Percentiles rank a stretch among this genome's conserved stretches.
These are phyloP conservation scores for Exserohilum turcica DNA, from an alignment of 2,329 filamentous ascomycete species.

Conservation along the genomic window DNA sequence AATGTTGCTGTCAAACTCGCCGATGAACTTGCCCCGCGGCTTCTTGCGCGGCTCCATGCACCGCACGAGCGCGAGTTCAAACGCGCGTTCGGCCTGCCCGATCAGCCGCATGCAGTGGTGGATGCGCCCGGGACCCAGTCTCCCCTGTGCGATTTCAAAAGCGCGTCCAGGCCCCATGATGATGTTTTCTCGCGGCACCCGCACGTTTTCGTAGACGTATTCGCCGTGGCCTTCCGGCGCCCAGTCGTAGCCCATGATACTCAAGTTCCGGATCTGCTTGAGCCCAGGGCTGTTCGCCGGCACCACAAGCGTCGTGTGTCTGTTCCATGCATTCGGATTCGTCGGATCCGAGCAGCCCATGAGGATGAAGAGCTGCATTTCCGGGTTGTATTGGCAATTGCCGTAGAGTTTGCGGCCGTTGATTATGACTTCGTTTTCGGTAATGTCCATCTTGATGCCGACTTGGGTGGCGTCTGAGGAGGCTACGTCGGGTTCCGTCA, in stretches of 20 bases:
- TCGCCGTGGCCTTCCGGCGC: conserved; percentile 52
- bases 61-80: conserved; percentile 49
- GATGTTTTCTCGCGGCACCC: conserved; percentile 50
- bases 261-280: conserved; percentile 48
- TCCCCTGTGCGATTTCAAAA: conserved; percentile 52
- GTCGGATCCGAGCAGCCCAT: conserved; percentile 50
- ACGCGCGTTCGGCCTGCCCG: conserved; percentile 52
- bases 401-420: conserved; percentile 52
- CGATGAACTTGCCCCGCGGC: conserved; percentile 49
- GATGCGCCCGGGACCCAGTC: conserved; percentile 50
- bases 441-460: conserved; percentile 44
- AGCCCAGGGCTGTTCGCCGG: conserved; percentile 48
- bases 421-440: conserved; percentile 48
- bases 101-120: conserved; percentile 53
- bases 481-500: conserved; percentile 59
- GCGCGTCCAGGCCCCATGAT: conserved; percentile 50
- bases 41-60: conserved; percentile 48
- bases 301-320: conserved; percentile 50
- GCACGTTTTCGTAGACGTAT: conserved; percentile 50
- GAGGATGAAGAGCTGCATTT: conserved; percentile 44
- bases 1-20: conserved; percentile 51
- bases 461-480: conserved; percentile 59
- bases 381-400: conserved; percentile 48
- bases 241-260: conserved; percentile 52
- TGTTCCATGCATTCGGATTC: conserved; percentile 49